These are phyloP conservation scores for Tetracentron sinense DNA, from an alignment of 164 flowering plant genomes.

Conservation along the genomic window DNA sequence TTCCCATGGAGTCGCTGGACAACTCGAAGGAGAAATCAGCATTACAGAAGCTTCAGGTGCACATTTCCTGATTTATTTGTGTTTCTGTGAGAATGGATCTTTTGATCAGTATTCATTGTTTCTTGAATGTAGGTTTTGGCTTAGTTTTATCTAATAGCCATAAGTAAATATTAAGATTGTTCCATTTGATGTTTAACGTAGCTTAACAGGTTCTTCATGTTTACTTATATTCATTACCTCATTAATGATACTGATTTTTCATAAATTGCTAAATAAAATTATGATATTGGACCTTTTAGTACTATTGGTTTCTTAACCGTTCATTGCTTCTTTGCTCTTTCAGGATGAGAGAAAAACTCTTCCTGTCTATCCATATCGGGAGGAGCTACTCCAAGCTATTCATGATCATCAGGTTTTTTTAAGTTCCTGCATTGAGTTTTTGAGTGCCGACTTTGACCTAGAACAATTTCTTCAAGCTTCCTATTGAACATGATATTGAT, in stretches of 20 bases:
- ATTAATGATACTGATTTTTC: too few relatives aligned
- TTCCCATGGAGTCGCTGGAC: slow-evolving; percentile 32
- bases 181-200: neutral
- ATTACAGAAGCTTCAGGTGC: slow-evolving; percentile 79
- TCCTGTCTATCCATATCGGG: slow-evolving; percentile 79
- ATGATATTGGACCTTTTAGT: neutral
- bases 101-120: neutral
- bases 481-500: too few relatives aligned
- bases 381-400: slow-evolving; percentile 72
- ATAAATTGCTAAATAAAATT: neutral
- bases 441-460: neutral
- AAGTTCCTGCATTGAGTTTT: neutral
- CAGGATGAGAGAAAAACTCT: slow-evolving; percentile 84
- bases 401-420: slow-evolving; percentile 68
- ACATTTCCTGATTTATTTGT: slow-evolving; percentile 6
- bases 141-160: neutral
- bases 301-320: neutral
- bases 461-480: neutral
- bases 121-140: neutral
- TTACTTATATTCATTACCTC: neutral
- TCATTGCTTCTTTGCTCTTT: slow-evolving; percentile 12
- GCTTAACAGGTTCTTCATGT: neutral
- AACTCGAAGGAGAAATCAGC: slow-evolving; percentile 47
- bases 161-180: neutral
- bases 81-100: slow-evolving; percentile 1